phyloP scores from a whole-genome alignment of 2,329 filamentous ascomycete genomes.

The Albifimbria verrucaria region DNA sequence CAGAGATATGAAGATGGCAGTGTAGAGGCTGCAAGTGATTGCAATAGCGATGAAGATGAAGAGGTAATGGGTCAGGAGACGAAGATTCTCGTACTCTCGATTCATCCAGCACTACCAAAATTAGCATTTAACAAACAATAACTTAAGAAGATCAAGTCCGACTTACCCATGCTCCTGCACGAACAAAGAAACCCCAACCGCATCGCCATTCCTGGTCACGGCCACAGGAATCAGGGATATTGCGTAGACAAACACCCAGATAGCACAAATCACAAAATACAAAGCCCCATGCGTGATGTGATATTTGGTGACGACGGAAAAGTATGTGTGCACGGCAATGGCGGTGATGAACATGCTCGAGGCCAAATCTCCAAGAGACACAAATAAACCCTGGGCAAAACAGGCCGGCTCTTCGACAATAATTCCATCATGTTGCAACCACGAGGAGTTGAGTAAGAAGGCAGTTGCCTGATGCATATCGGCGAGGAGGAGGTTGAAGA shows the following conservation, averaged over 20 bases:
- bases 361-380: constrained; percentile 63
- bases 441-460: constrained; percentile 60
- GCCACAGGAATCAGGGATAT: constrained; percentile 51
- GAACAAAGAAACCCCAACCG: constrained; percentile 54
- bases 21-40: constrained; percentile 36
- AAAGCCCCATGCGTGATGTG: constrained; percentile 49
- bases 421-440: constrained; percentile 53
- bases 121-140: constrained; percentile 6
- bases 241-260: constrained; percentile 60
- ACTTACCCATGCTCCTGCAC: constrained; percentile 60
- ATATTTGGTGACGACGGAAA: constrained; percentile 56
- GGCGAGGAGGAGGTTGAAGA: constrained; percentile 66
- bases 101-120: constrained; percentile 59
- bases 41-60: constrained; percentile 53
- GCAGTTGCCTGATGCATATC: constrained; percentile 64
- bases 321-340: constrained; percentile 66
- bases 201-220: constrained; percentile 38
- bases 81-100: constrained; percentile 47
- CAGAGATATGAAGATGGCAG: constrained; percentile 36
- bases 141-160: neutral
- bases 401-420: constrained; percentile 52
- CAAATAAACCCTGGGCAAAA: constrained; percentile 64
- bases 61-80: constrained; percentile 60
- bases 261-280: constrained; percentile 39
- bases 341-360: constrained; percentile 64